These are phyloP conservation scores for Gaultheria prostrata DNA, from an alignment of 148 eudicot species.

Conservation along the genomic window DNA sequence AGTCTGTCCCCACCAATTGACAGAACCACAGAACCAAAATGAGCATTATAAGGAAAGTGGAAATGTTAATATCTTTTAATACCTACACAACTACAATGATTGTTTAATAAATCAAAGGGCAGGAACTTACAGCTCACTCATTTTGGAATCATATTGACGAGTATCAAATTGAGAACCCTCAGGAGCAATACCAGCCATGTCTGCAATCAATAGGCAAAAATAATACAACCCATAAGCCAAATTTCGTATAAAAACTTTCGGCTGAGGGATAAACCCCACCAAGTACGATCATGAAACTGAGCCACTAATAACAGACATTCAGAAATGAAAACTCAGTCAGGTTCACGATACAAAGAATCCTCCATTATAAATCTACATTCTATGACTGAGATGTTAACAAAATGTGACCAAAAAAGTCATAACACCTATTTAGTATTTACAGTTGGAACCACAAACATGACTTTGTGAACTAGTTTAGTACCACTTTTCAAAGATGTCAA, in stretches of 20 bases:
- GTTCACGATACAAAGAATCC: background rate
- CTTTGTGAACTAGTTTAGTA: background rate
- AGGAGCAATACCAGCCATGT: constrained; percentile 22
- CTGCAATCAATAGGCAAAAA: constrained; percentile 13
- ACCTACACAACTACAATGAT: background rate
- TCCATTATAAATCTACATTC: background rate
- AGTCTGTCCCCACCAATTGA: constrained; percentile 25
- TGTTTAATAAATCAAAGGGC: background rate
- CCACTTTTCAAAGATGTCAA: background rate
- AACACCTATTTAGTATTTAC: background rate
- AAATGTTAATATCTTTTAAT: background rate
- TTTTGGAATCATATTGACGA: constrained; percentile 29
- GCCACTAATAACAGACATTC: background rate
- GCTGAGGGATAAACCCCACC: background rate
- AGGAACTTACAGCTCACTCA: constrained; percentile 30
- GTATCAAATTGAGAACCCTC: constrained; percentile 32
- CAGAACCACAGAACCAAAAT: constrained; percentile 10
- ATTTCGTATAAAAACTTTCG: background rate
- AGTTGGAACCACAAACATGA: too few relatives aligned
- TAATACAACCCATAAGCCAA: background rate
- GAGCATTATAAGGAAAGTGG: background rate
- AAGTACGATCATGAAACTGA: background rate
- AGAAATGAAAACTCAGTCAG: background rate
- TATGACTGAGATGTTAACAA: background rate
- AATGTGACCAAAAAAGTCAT: background rate